Percentiles rank a stretch among this genome's conserved stretches.
phyloP scores from a whole-genome alignment of 768 basidiomycete species.

The Hydnomerulius pinastri region DNA sequence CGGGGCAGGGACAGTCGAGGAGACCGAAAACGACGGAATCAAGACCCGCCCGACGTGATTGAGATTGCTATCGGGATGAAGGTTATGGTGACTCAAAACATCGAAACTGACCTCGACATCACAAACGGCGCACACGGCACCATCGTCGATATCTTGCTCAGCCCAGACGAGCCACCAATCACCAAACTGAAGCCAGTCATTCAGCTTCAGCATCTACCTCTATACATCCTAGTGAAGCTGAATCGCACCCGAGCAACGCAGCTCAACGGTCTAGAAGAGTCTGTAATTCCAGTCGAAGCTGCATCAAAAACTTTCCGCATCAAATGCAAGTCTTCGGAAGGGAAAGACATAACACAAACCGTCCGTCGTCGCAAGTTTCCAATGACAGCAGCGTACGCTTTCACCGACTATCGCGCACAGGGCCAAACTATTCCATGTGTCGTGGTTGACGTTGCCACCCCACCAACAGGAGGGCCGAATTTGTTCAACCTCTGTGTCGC shows the following conservation, averaged over 20 bases:
- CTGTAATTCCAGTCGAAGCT: slow-evolving; percentile 35
- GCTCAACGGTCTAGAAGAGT: slow-evolving; percentile 30
- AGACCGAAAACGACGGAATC: neutral
- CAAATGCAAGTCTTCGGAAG: neutral
- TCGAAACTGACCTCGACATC: slow-evolving; percentile 36
- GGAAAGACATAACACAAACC: slow-evolving; percentile 10
- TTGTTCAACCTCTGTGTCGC: slow-evolving; percentile 45
- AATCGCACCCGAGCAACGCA: slow-evolving; percentile 23
- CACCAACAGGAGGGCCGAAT: slow-evolving; percentile 31
- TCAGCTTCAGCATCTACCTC: slow-evolving; percentile 27
- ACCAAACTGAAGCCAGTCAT: slow-evolving; percentile 11
- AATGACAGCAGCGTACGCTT: slow-evolving; percentile 41
- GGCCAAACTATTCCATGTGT: slow-evolving; percentile 42
- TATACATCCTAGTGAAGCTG: slow-evolving; percentile 35
- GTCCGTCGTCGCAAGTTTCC: slow-evolving; percentile 27
- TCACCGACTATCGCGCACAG: slow-evolving; percentile 45
- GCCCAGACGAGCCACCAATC: slow-evolving; percentile 27
- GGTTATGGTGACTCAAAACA: slow-evolving; percentile 22
- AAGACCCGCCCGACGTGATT: slow-evolving; percentile 20
- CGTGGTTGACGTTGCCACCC: slow-evolving; percentile 40
- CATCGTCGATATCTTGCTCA: slow-evolving; percentile 35
- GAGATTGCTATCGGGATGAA: slow-evolving; percentile 5
- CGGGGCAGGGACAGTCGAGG: too few species aligned
- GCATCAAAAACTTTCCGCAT: slow-evolving; percentile 15
- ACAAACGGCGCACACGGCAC: slow-evolving; percentile 42